These are phyloP conservation scores for Candida golubevii DNA, from an alignment of 805 yeast genomes.

Conservation along the genomic window DNA sequence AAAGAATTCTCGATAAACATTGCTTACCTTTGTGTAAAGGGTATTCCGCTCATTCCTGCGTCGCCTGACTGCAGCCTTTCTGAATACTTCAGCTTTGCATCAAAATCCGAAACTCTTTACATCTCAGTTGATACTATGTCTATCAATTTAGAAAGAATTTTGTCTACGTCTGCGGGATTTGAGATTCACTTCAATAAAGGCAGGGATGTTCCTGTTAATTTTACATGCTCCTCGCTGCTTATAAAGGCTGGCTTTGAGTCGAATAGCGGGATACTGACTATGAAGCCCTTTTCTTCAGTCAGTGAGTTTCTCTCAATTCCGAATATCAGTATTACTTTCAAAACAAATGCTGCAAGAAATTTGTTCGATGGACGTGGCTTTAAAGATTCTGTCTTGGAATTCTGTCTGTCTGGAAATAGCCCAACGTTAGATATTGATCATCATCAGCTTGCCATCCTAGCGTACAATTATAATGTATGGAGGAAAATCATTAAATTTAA, in stretches of 20 bases:
- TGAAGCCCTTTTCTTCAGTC: neutral
- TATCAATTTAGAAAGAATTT: conserved; percentile 7
- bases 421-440: conserved; percentile 38
- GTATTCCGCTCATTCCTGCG: conserved; percentile 15
- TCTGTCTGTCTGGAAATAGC: conserved; percentile 34
- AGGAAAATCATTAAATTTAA: conserved; percentile 24
- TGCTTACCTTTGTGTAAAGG: conserved; percentile 5
- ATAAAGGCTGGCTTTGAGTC: conserved; percentile 23
- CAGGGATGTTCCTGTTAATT: conserved; percentile 31
- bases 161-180: conserved; percentile 30
- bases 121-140: conserved; percentile 11
- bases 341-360: conserved; percentile 32
- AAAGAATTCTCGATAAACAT: conserved; percentile 13
- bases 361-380: conserved; percentile 34
- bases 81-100: conserved; percentile 8
- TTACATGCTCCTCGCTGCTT: conserved; percentile 30
- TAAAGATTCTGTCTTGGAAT: conserved; percentile 33
- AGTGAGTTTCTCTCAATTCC: conserved; percentile 33
- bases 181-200: conserved; percentile 32
- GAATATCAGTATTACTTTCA: conserved; percentile 30
- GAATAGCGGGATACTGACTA: neutral
- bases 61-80: conserved; percentile 5
- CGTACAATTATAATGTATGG: conserved; percentile 31
- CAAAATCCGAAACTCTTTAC: conserved; percentile 3
- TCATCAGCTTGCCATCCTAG: conserved; percentile 26